Evolutionary conservation across 163 green algal species (phyloP), one percentile per base, ranked within the genome.

Genomic region (Coccomyxa subellipsoidea): DNA sequence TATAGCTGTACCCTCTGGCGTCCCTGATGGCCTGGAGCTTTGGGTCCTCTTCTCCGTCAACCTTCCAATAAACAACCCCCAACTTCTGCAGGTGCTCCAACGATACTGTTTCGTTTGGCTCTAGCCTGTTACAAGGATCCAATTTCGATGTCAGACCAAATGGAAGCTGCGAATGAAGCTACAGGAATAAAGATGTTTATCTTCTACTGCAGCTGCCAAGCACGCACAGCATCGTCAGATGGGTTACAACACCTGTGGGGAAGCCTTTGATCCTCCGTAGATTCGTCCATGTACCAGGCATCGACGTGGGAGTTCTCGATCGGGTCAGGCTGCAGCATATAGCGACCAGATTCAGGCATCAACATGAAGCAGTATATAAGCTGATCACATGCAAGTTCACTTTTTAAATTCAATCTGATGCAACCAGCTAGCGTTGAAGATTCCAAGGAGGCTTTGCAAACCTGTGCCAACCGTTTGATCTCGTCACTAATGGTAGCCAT

Each of bases 251-350:
- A 32, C 7, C 37, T 93, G 87, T 98, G 96, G 0, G 90, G 90
- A 21, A 92, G 70, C 0, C 95, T 86, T 85, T 99, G 96, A 84
- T 98, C 96, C 18, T 90, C 85, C 0, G 87, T 81, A 0, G 79
- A 87, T 53, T 93, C 85, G 82, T 98, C 95, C 96, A 98, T 98
- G 89, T 98, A 98, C 95, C 95, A 99, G 0, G 95, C 93, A 75
- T 98, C 87, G 4, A 98, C 78, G 5, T 78, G 86, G 78, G 36
- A 77, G n/a, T 86, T 78, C 23, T 80, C 39, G 0, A 76, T 35
- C 39, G 72, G 7, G 38, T 90, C 77, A 32, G 88, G 86, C 88
- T 92, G 84, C 82, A 31, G 7, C 7, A 47, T 73, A 69, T 29
- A 69, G 29, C 6, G n/a, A n/a, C n/a, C n/a, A n/a, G n/a, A n/a